These are phyloP conservation scores for Hymenotorrendiella dingleyae DNA, from an alignment of 2,329 filamentous ascomycete species.

Conservation along the genomic window DNA sequence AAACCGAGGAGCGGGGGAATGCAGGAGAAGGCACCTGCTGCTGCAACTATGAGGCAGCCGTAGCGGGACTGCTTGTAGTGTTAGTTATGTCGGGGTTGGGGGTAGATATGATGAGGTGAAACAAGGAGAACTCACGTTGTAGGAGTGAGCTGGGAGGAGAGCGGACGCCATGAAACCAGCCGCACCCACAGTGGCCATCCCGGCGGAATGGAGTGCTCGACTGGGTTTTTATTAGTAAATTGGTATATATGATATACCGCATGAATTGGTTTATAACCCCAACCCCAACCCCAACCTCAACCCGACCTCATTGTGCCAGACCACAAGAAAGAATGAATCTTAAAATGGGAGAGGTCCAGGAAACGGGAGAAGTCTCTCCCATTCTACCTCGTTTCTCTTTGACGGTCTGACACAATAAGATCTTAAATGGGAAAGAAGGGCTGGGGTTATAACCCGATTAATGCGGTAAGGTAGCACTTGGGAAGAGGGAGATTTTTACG, in stretches of 20 bases:
- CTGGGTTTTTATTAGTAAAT: slow-evolving; percentile 1
- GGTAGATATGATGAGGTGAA: not conserved
- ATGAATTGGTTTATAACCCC: not conserved
- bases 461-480: too few relatives aligned
- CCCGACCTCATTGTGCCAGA: too few relatives aligned
- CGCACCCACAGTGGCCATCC: slow-evolving; percentile 44
- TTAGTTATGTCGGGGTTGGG: not conserved
- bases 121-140: slow-evolving; percentile 33
- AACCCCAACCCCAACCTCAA: too few relatives aligned
- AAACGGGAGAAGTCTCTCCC: too few relatives aligned
- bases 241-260: not conserved
- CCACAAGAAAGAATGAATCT: too few relatives aligned
- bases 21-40: slow-evolving; percentile 60
- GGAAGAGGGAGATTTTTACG: too few relatives aligned
- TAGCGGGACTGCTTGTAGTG: slow-evolving; percentile 48
- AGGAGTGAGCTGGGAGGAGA: slow-evolving; percentile 53
- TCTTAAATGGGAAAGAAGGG: too few relatives aligned
- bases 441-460: too few relatives aligned
- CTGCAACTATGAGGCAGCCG: slow-evolving; percentile 62
- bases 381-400: too few relatives aligned
- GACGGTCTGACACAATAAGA: too few relatives aligned
- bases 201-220: slow-evolving; percentile 45
- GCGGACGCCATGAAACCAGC: slow-evolving; percentile 58
- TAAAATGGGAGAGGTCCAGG: too few relatives aligned
- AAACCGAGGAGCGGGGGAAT: slow-evolving; percentile 53